Evolutionary conservation across 2,329 filamentous ascomycete species (phyloP), one percentile per base, ranked within the genome.

Genomic region (Beauveria sp.): DNA sequence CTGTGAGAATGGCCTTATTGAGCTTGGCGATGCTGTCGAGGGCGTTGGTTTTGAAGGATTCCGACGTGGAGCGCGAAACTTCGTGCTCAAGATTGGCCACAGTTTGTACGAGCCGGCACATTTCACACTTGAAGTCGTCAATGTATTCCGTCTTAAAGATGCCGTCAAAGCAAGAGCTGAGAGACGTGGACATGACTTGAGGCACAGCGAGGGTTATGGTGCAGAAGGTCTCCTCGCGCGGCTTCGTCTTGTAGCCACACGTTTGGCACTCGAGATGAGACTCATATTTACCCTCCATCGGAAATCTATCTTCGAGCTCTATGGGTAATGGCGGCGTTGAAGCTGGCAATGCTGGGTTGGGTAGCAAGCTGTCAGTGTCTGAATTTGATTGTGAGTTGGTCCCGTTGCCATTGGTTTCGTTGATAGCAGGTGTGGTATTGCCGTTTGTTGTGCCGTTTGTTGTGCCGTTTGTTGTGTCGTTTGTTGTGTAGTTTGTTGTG

Each of bases 111-210:
- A 99, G 80, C 24, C 92, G 86, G 71, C 95, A 99, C 75, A 87
- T 90, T 69, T 97, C 95, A 76, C 95, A 99, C 67, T 90, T 93
- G 79, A 96, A 99, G 72, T 96, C 95, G 65, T 98, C 93, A 66
- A 99, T 97, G 72, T 92, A 89, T 74, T 99, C 95, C 0, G 91
- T 91, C 75, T 96, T 96, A 67, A 99, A 88, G 74, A 97, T 88
- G 46, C 90, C 90, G 69, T 99, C 95, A 68, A 99, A 95, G 74
- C 95, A 99, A 9, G 87, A 82, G 70, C 89, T 92, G 18, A 99
- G 81, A 0, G 91, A 88, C 0, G 93, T 93, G 2, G 90, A 89
- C 56, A 82, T 86, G 64, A 88, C 84, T 72, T 95, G 90, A 0
- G 95, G 95, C 3, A 99, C 95, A 69, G 92, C 91, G 59, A 99